Evolutionary conservation across 2,329 filamentous ascomycete genomes (phyloP).

Genomic region (Fusarium irregulare): DNA sequence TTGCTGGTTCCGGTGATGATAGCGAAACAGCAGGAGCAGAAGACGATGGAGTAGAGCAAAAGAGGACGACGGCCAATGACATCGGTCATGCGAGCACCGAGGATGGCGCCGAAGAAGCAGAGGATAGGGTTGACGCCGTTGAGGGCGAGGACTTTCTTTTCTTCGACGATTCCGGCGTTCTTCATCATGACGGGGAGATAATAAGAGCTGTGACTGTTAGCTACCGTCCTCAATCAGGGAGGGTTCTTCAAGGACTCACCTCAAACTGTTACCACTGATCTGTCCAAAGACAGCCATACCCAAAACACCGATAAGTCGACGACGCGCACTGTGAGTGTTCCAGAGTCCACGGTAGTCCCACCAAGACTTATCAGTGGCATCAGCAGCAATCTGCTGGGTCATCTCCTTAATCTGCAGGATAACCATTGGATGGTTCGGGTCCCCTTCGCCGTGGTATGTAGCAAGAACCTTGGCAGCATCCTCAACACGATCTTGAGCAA

Average conservation of each 20-base stretch:
- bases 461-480: slow-evolving; percentile 58
- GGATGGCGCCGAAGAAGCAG: slow-evolving; percentile 61
- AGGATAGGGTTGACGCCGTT: slow-evolving; percentile 66
- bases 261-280: slow-evolving; percentile 61
- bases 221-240: no score
- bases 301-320: slow-evolving; percentile 63
- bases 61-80: slow-evolving; percentile 67
- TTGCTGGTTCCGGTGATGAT: slow-evolving; percentile 62
- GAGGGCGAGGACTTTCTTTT: slow-evolving; percentile 60
- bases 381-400: slow-evolving; percentile 57
- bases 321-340: slow-evolving; percentile 60
- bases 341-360: slow-evolving; percentile 67
- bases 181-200: slow-evolving; percentile 66
- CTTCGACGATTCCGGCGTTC: slow-evolving; percentile 62
- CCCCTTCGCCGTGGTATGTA: slow-evolving; percentile 64
- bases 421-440: slow-evolving; percentile 61
- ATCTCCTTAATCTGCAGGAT: slow-evolving; percentile 64
- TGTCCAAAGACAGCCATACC: slow-evolving; percentile 66
- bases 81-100: slow-evolving; percentile 67
- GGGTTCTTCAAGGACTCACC: not conserved
- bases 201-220: slow-evolving; percentile 53
- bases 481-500: slow-evolving; percentile 55
- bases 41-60: slow-evolving; percentile 60
- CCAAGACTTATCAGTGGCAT: slow-evolving; percentile 65
- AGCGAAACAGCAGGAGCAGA: slow-evolving; percentile 60